These are phyloP conservation scores for Singerocomus rubriflavus DNA, from an alignment of 1,284 basidiomycete species.

Conservation along the genomic window DNA sequence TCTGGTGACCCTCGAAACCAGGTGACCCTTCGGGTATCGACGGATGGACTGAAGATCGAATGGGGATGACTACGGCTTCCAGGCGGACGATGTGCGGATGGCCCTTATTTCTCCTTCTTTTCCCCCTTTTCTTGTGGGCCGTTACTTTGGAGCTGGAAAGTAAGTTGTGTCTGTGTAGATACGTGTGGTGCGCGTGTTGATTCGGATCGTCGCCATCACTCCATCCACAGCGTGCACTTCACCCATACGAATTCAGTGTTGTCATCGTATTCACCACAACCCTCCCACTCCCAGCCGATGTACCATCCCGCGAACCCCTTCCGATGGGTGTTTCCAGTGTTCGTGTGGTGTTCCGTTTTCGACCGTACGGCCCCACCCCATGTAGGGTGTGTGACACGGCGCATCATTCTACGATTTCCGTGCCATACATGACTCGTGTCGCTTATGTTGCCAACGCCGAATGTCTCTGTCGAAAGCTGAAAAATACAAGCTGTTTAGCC, in stretches of 20 bases:
- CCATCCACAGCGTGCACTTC: slow-evolving; percentile 69
- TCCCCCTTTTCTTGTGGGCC: slow-evolving; percentile 26
- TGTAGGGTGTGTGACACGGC: too few species aligned
- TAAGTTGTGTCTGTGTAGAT: slow-evolving; percentile 37
- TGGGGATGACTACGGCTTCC: slow-evolving; percentile 41
- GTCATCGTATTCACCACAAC: background rate
- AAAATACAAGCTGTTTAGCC: too few species aligned
- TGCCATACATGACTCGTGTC: too few species aligned
- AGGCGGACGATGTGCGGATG: slow-evolving; percentile 46
- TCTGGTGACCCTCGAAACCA: too few species aligned
- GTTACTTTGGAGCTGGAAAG: slow-evolving; percentile 83
- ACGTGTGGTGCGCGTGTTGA: background rate
- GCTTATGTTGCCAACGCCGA: too few species aligned
- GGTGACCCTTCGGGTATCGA: background rate
- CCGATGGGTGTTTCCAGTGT: slow-evolving; percentile 15
- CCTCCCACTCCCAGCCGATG: slow-evolving; percentile 80
- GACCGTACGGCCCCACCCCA: too few species aligned
- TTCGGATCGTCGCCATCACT: slow-evolving; percentile 45
- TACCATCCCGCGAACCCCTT: slow-evolving; percentile 83
- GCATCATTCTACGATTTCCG: too few species aligned
- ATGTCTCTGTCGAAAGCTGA: too few species aligned
- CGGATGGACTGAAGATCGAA: background rate
- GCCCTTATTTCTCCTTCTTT: slow-evolving; percentile 58
- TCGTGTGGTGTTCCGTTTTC: too few species aligned
- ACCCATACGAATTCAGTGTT: background rate